Conservation (phyloP, 306 rosid species). For the Cyclanthera cordifolia region DNA sequence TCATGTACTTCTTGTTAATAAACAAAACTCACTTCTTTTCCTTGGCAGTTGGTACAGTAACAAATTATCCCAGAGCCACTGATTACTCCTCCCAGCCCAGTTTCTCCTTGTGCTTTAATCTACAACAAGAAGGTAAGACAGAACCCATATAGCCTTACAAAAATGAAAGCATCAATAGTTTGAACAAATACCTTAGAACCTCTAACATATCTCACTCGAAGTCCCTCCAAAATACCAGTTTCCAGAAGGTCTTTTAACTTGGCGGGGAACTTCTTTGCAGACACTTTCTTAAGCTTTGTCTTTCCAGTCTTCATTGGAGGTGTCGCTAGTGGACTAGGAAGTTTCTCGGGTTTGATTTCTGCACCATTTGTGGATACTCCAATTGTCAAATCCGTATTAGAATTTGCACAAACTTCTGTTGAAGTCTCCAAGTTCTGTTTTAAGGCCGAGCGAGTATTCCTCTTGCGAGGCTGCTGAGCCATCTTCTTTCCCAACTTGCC, state of each 20-base stretch:
- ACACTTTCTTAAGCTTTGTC: constrained; percentile 14
- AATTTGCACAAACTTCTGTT: not conserved
- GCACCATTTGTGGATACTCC: constrained; percentile 11
- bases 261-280: constrained; percentile 43
- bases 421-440: constrained; percentile 25
- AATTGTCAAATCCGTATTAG: constrained; percentile 3
- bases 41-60: constrained; percentile 48
- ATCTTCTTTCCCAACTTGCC: not conserved
- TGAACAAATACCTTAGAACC: constrained; percentile 50
- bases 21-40: constrained; percentile 43
- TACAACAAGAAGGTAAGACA: constrained; percentile 21
- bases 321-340: not conserved
- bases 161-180: not conserved
- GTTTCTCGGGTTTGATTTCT: constrained; percentile 11
- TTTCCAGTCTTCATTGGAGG: constrained; percentile 9
- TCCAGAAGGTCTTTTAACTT: constrained; percentile 68
- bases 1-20: not conserved
- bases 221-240: constrained; percentile 74
- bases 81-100: constrained; percentile 56
- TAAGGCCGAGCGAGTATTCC: constrained; percentile 59
- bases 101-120: constrained; percentile 42
- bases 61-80: constrained; percentile 46
- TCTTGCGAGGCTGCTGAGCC: constrained; percentile 26
- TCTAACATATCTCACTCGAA: constrained; percentile 48
- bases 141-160: not conserved